A percentile compares a stretch with the other conserved stretches of the same genome.
Evolutionary conservation across 768 basidiomycete species (phyloP).

Genomic region (Termitomyces sp.): DNA sequence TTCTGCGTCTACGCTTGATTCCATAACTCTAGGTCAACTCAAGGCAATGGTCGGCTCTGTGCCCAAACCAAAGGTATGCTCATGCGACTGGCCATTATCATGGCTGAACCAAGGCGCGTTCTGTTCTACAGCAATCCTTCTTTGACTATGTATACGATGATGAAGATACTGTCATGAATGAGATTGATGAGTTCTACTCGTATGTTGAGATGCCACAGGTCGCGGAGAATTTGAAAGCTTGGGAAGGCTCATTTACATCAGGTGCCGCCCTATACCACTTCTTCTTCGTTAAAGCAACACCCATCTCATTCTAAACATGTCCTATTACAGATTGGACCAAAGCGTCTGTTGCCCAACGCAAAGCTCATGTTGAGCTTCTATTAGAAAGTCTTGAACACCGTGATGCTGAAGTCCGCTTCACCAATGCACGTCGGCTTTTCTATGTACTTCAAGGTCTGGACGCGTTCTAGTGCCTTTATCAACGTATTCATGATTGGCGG

Average conservation of each 20-base stretch:
- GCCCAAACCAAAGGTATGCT: constrained; percentile 69
- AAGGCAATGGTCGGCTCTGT: constrained; percentile 64
- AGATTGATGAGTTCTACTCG: constrained; percentile 97
- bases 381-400: constrained; percentile 87
- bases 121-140: constrained; percentile 59
- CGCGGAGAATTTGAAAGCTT: constrained; percentile 80
- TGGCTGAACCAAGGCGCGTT: constrained; percentile 9
- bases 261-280: constrained; percentile 39
- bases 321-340: constrained; percentile 69
- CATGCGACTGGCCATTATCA: constrained; percentile 3
- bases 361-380: constrained; percentile 70
- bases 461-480: neutral
- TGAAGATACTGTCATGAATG: constrained; percentile 92
- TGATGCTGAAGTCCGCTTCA: constrained; percentile 79
- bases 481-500: constrained; percentile 4
- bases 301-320: neutral
- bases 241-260: constrained; percentile 77
- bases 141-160: constrained; percentile 96
- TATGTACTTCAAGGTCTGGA: constrained; percentile 86
- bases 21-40: constrained; percentile 78
- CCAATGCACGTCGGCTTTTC: constrained; percentile 79
- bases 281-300: constrained; percentile 1
- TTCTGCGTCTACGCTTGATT: constrained; percentile 46
- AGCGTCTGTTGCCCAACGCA: constrained; percentile 54
- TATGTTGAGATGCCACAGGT: constrained; percentile 94